Percentiles rank a stretch among this genome's conserved stretches.
Conservation (phyloP, 148 eudicot species). For the Nepenthes mirabilis region DNA sequence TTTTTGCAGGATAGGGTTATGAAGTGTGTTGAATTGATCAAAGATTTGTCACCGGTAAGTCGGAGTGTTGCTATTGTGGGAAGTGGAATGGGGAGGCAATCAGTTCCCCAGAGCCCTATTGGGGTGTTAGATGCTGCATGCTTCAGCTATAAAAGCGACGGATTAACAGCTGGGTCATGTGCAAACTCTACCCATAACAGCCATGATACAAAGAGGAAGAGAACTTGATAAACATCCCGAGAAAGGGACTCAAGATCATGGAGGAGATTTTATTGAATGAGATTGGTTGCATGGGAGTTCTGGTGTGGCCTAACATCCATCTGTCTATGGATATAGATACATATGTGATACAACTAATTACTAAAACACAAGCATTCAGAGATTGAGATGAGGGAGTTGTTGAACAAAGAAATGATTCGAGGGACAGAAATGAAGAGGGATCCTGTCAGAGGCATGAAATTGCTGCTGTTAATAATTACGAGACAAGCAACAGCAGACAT, state of each 20-base stretch:
- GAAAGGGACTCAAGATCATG: not conserved
- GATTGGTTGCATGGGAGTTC: too few relatives aligned
- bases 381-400: too few relatives aligned
- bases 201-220: constrained; percentile 39
- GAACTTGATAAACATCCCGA: constrained; percentile 12
- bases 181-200: constrained; percentile 18
- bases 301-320: not conserved
- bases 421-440: too few relatives aligned
- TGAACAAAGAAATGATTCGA: too few relatives aligned
- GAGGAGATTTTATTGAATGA: not conserved
- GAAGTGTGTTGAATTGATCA: constrained; percentile 45
- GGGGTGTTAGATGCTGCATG: constrained; percentile 62
- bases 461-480: too few relatives aligned
- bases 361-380: too few relatives aligned
- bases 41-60: constrained; percentile 19
- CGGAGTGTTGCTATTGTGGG: constrained; percentile 3
- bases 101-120: constrained; percentile 43
- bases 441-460: too few relatives aligned
- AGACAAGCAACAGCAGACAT: too few relatives aligned
- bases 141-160: constrained; percentile 46
- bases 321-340: not conserved
- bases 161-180: constrained; percentile 18
- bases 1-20: constrained; percentile 42
- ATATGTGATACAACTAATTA: too few relatives aligned
- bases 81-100: constrained; percentile 8